Percentiles rank a stretch among this genome's conserved stretches.
These are phyloP conservation scores for Asparagopsis taxiformis DNA, from an alignment of 31 red algal genomes.

Conservation along the genomic window DNA sequence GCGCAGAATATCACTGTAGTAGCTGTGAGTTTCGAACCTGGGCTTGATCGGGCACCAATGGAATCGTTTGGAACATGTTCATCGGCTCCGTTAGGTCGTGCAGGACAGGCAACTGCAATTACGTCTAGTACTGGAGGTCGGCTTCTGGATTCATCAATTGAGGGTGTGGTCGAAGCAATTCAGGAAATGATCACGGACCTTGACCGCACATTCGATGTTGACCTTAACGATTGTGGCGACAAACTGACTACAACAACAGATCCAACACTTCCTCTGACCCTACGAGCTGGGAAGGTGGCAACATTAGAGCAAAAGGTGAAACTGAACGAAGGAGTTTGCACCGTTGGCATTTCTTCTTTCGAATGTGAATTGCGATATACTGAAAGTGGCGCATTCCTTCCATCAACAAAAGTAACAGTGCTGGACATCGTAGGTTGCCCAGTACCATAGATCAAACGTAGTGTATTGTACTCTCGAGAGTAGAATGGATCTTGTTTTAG, in stretches of 20 bases:
- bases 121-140: neutral
- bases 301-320: constrained; percentile 5
- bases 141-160: neutral
- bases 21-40: too few relatives aligned
- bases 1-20: too few relatives aligned
- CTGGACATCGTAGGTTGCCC: constrained; percentile 21
- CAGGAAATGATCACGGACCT: neutral
- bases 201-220: constrained; percentile 4
- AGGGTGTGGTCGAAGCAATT: constrained; percentile 8
- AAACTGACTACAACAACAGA: neutral
- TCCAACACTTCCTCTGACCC: constrained; percentile 13
- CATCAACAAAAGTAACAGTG: neutral
- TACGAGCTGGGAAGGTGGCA: neutral
- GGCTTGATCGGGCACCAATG: neutral
- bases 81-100: neutral
- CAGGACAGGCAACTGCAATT: constrained; percentile 4
- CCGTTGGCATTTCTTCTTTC: neutral
- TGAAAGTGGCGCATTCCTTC: constrained; percentile 17
- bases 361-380: constrained; percentile 29
- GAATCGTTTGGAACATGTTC: neutral
- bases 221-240: constrained; percentile 15
- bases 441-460: too few relatives aligned
- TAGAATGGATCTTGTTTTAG: too few relatives aligned
- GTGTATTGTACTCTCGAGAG: too few relatives aligned
- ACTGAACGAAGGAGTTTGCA: constrained; percentile 2